phyloP scores from a whole-genome alignment of 257 asterid genomes.

The Solanum medicagineum region DNA sequence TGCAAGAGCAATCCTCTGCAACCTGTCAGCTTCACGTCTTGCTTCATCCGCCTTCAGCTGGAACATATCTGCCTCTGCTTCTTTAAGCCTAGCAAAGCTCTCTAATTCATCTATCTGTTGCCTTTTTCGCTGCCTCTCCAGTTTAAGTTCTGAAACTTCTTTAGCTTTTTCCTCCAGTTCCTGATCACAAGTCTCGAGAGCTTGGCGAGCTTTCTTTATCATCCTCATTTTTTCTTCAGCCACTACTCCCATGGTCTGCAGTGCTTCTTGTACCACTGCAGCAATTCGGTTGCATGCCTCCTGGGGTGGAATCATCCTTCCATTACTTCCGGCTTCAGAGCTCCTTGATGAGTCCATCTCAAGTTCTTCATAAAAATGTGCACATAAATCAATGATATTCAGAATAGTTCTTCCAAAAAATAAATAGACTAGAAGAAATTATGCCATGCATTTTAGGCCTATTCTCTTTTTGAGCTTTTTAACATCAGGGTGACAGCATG shows the following conservation, averaged over 20 bases:
- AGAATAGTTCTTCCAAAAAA: not conserved
- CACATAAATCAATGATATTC: not conserved
- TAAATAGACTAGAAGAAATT: not conserved
- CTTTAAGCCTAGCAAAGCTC: constrained; percentile 67
- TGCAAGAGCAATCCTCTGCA: constrained; percentile 81
- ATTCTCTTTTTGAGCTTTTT: not conserved
- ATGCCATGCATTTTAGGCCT: not conserved
- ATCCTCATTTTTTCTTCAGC: constrained; percentile 77
- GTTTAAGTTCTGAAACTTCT: constrained; percentile 58
- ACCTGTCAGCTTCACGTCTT: constrained; percentile 81
- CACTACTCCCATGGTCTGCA: constrained; percentile 76
- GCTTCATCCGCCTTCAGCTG: constrained; percentile 88
- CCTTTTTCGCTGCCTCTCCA: constrained; percentile 76
- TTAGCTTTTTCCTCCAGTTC: constrained; percentile 85
- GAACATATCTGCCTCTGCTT: constrained; percentile 94
- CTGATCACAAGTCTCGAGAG: constrained; percentile 82
- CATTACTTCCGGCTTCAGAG: constrained; percentile 51
- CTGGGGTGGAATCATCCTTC: constrained; percentile 61
- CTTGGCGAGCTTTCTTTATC: constrained; percentile 72
- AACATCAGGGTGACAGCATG: not conserved
- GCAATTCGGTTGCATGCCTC: constrained; percentile 82
- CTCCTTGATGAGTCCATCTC: constrained; percentile 48
- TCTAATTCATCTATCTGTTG: constrained; percentile 75
- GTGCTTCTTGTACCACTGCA: constrained; percentile 93
- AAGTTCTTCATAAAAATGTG: constrained; percentile 32